Evolutionary conservation across 805 yeast species (phyloP), one percentile per base, ranked within the genome.

Genomic region (Starmerella bacillaris): DNA sequence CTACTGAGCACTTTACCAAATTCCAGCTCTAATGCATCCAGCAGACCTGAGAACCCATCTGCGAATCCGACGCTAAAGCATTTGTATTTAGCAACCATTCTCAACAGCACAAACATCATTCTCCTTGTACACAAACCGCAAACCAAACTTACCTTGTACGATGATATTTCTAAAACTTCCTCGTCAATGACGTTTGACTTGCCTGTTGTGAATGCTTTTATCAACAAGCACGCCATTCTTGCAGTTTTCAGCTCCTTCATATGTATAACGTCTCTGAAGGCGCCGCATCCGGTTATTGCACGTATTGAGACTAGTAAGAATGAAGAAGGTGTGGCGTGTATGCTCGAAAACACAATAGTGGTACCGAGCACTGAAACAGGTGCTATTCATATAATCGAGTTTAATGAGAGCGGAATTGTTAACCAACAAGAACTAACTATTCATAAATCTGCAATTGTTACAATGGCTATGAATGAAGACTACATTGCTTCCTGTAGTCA

Each of bases 51-150:
- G n/a, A 48, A 17, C 17, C 36, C 12, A 60, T 56, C 35, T 60
- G 61, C 3, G 94, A 94, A 0, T 18, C 11, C 24, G 24, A 9
- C 24, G 24, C 72, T 84, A n/a, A n/a, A n/a, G n/a, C n/a, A n/a
- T n/a, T n/a, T n/a, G 18, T 92, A 89, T 2, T 60, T 65, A 22
- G 70, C 78, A 2, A 62, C 74, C 30, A 80, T 86, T 93, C 71
- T 86, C 4, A 78, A 82, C 52, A 67, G 94, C 29, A 83, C 95
- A 0, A 86, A 86, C 57, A 84, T 83, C 51, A 64, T 86, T 35
- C 94, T 86, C 1, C 57, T 89, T 29, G 79, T 83, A 0, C 94
- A 95, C 1, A 94, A 94, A 14, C 94, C 94, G 1, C 64, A 67
- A 42, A 66, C 65, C 39, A 94, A 94, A 53, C 68, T 83, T 26